Evolutionary conservation across 768 basidiomycete genomes (phyloP).

Genomic region (Phylloporus arenicola): DNA sequence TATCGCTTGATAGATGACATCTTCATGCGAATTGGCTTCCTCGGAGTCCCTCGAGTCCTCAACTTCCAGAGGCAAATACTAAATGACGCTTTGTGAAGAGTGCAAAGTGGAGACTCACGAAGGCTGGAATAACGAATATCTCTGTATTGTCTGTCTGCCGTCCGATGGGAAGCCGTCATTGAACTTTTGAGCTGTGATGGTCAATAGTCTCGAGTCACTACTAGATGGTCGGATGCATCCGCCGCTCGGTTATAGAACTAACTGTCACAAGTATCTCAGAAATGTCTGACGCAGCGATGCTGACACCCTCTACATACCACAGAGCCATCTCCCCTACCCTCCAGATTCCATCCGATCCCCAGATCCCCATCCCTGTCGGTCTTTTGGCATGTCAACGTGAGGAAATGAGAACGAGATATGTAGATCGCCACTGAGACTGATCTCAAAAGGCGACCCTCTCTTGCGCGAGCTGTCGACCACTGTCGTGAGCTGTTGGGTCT

Average conservation of each 20-base stretch:
- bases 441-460: slow-evolving; percentile 59
- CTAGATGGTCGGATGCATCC: too few relatives aligned
- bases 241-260: too few relatives aligned
- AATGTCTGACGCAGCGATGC: slow-evolving; percentile 36
- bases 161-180: background rate
- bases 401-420: slow-evolving; percentile 10
- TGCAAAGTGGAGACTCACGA: slow-evolving; percentile 10
- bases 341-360: slow-evolving; percentile 45
- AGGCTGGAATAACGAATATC: slow-evolving; percentile 10
- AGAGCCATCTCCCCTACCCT: slow-evolving; percentile 58
- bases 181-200: too few relatives aligned
- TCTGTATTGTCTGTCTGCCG: slow-evolving; percentile 7
- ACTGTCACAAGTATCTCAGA: too few relatives aligned
- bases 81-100: too few relatives aligned
- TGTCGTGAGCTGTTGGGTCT: slow-evolving; percentile 47
- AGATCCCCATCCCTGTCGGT: slow-evolving; percentile 61
- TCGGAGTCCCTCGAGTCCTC: slow-evolving; percentile 8
- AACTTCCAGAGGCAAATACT: background rate
- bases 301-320: slow-evolving; percentile 58
- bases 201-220: too few relatives aligned
- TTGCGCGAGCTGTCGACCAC: slow-evolving; percentile 52
- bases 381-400: slow-evolving; percentile 75
- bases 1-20: background rate
- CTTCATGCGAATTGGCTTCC: background rate
- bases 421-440: slow-evolving; percentile 6